Conservation (phyloP, 2,329 filamentous ascomycete genomes). For the Fusarium dimerum region DNA sequence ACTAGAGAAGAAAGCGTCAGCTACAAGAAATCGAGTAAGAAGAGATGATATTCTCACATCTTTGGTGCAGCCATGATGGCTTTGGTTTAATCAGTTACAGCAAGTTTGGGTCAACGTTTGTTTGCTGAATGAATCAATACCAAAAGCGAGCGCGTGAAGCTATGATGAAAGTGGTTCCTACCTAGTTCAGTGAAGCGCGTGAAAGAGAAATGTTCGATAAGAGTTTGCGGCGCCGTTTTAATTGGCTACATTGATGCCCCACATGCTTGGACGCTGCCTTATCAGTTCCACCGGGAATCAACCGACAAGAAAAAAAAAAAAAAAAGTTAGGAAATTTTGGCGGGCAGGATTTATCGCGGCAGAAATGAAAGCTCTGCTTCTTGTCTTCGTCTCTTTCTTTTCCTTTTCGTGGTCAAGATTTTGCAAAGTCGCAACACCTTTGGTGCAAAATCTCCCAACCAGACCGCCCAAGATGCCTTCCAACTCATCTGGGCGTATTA, state of each 20-base stretch:
- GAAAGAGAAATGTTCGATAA: conserved; percentile 27
- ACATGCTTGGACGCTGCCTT: conserved; percentile 24
- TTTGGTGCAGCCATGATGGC: conserved; percentile 48
- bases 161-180: conserved; percentile 20
- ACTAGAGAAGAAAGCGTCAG: conserved; percentile 41
- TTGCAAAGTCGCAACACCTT: conserved; percentile 18
- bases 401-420: conserved; percentile 20
- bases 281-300: conserved; percentile 38
- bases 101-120: conserved; percentile 2
- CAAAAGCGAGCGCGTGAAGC: conserved; percentile 12
- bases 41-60: conserved; percentile 39
- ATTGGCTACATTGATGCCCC: conserved; percentile 33
- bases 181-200: conserved; percentile 6
- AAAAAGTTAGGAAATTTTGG: conserved; percentile 35
- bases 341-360: conserved; percentile 26
- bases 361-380: conserved; percentile 9
- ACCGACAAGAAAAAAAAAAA: conserved; percentile 25
- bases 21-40: background rate
- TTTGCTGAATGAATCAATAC: background rate
- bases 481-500: conserved; percentile 65
- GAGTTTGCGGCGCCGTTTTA: conserved; percentile 32
- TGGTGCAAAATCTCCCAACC: conserved; percentile 25
- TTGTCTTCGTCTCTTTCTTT: background rate
- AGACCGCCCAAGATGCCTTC: conserved; percentile 55
- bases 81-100: conserved; percentile 4